Conservation (phyloP, 495 filamentous ascomycete species). For the Daldinia vernicosa region DNA sequence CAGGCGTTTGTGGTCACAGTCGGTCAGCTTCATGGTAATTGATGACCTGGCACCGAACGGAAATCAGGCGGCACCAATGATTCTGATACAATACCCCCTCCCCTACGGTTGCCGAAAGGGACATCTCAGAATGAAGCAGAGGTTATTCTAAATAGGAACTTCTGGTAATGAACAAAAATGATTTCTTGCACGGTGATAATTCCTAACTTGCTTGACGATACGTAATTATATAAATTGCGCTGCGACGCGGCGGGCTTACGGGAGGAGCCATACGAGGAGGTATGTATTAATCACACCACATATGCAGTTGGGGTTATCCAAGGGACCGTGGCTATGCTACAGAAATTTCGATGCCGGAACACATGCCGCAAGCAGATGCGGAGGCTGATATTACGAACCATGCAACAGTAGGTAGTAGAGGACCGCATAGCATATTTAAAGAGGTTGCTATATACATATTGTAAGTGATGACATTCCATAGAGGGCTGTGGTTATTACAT, state of each 20-base stretch:
- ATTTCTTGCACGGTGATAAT: conserved; percentile 19
- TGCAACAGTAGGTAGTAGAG: neutral
- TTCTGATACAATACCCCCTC: conserved; percentile 46
- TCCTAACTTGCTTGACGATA: neutral
- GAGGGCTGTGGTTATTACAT: neutral
- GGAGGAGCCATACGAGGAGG: neutral
- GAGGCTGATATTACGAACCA: conserved; percentile 24
- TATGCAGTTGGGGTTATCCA: conserved; percentile 12
- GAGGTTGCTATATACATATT: neutral
- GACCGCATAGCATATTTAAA: neutral
- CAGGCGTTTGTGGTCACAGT: conserved; percentile 49
- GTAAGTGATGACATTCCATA: neutral
- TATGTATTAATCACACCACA: conserved; percentile 16
- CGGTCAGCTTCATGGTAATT: conserved; percentile 45
- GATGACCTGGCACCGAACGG: conserved; percentile 46
- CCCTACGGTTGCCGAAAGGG: conserved; percentile 46
- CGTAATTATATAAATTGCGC: conserved; percentile 4
- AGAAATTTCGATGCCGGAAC: conserved; percentile 18
- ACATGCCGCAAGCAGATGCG: conserved; percentile 10
- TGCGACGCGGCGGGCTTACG: neutral
- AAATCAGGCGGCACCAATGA: conserved; percentile 50
- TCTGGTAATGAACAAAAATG: conserved; percentile 49
- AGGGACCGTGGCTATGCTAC: conserved; percentile 18
- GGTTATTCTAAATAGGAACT: conserved; percentile 45
- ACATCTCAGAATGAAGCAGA: conserved; percentile 46